A percentile compares a stretch with the other conserved stretches of the same genome.
phyloP scores from a whole-genome alignment of 106 monocot genomes.

The Gastrodia elata region DNA sequence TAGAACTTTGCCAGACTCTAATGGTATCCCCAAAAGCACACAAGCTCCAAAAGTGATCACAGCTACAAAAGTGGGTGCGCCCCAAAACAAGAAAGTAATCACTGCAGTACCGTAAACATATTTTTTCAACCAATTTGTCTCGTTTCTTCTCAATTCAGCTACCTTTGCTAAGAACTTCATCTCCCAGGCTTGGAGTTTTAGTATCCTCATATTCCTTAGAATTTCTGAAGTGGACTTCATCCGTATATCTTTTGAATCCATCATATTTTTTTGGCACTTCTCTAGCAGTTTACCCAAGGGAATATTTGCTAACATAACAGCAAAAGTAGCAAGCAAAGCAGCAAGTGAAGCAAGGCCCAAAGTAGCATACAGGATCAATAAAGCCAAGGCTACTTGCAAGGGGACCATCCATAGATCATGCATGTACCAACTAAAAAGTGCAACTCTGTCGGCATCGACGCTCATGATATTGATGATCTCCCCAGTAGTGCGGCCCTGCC shows the following conservation, averaged over 20 bases:
- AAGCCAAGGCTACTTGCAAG: conserved; percentile 51
- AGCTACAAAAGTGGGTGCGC: conserved; percentile 73
- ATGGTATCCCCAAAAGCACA: conserved; percentile 68
- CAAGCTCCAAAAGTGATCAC: conserved; percentile 74
- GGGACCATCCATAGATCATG: conserved; percentile 78
- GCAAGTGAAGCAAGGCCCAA: conserved; percentile 66
- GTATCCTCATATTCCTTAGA: conserved; percentile 82
- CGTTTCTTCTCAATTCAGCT: conserved; percentile 44
- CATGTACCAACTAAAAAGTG: conserved; percentile 71
- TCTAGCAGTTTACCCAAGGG: conserved; percentile 60
- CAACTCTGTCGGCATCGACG: conserved; percentile 67
- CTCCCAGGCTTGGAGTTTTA: conserved; percentile 95
- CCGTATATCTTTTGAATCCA: conserved; percentile 76
- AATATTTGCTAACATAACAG: conserved; percentile 58
- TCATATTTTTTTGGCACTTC: conserved; percentile 63
- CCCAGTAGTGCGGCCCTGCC: conserved; percentile 57
- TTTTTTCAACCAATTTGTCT: conserved; percentile 65
- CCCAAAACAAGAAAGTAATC: conserved; percentile 51
- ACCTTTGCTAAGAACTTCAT: conserved; percentile 87
- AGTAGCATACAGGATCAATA: conserved; percentile 52
- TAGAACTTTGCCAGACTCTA: conserved; percentile 81
- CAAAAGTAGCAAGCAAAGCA: conserved; percentile 48
- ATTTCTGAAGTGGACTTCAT: conserved; percentile 91
- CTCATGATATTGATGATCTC: conserved; percentile 86
- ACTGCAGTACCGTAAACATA: conserved; percentile 47